Conservation (phyloP, 169 alveolate species). For the Plasmodium cynomolgi region DNA sequence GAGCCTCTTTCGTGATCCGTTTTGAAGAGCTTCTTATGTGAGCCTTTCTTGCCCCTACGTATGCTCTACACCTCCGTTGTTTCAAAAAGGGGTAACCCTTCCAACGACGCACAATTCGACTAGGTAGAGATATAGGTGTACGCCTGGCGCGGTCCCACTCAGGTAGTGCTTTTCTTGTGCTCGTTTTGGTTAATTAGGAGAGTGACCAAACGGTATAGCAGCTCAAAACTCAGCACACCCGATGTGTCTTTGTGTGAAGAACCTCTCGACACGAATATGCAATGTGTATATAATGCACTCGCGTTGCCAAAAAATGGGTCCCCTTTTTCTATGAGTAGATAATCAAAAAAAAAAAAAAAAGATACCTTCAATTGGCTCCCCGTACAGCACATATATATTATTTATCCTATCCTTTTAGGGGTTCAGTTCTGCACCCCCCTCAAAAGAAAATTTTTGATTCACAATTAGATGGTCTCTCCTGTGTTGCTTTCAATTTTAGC, state of each 20-base stretch:
- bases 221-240: not conserved
- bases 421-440: too few relatives aligned
- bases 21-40: not conserved
- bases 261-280: not conserved
- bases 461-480: too few relatives aligned
- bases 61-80: not conserved
- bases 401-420: too few relatives aligned
- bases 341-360: not conserved
- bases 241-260: not conserved
- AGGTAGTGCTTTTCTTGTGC: constrained; percentile 4
- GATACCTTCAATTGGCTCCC: too few relatives aligned
- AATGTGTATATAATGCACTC: not conserved
- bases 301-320: not conserved
- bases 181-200: not conserved
- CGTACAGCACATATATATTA: too few relatives aligned
- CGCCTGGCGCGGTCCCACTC: not conserved
- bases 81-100: not conserved
- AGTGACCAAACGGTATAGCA: not conserved
- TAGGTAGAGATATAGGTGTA: not conserved
- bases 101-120: not conserved
- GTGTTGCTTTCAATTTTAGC: not conserved
- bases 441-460: too few relatives aligned
- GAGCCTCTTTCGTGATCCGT: not conserved
- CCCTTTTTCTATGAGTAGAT: not conserved
- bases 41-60: not conserved